Evolutionary conservation across 208 protist genomes (phyloP).

Genomic region (Crithidia acanthocephali): DNA sequence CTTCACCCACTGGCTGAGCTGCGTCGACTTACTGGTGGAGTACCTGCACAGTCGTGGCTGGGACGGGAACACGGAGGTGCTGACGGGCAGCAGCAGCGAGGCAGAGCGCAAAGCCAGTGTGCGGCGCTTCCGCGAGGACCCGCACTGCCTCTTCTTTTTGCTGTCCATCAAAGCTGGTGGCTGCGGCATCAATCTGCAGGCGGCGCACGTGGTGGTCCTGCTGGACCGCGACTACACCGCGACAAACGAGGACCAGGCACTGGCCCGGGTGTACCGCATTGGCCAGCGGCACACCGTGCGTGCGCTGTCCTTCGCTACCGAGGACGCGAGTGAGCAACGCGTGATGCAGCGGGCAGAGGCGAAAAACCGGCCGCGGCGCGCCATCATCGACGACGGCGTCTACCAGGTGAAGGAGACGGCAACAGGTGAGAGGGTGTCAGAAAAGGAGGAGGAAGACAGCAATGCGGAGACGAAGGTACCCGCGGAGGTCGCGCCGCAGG

Average conservation of each 20-base stretch:
- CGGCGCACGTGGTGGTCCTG: slow-evolving; percentile 96
- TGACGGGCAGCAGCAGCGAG: slow-evolving; percentile 74
- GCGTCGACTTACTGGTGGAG: slow-evolving; percentile 94
- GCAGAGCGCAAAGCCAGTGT: slow-evolving; percentile 78
- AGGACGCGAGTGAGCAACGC: slow-evolving; percentile 57
- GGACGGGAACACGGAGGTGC: slow-evolving; percentile 35
- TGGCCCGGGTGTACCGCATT: slow-evolving; percentile 96
- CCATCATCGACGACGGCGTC: slow-evolving; percentile 57
- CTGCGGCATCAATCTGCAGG: slow-evolving; percentile 97
- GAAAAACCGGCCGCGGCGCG: slow-evolving; percentile 60
- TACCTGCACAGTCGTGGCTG: slow-evolving; percentile 81
- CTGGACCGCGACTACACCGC: slow-evolving; percentile 98
- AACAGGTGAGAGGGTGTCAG: neutral
- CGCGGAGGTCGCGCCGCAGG: neutral
- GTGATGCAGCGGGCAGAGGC: slow-evolving; percentile 39
- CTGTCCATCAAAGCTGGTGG: slow-evolving; percentile 97
- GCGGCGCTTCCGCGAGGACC: slow-evolving; percentile 86
- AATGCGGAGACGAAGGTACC: neutral
- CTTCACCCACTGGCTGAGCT: slow-evolving; percentile 98
- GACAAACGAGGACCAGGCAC: slow-evolving; percentile 97
- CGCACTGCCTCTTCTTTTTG: slow-evolving; percentile 93
- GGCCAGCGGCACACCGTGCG: slow-evolving; percentile 97
- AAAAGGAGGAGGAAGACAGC: slow-evolving; percentile 16
- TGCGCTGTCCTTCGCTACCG: slow-evolving; percentile 94
- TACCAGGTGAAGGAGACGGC: slow-evolving; percentile 34